Percentiles rank a stretch among this genome's conserved stretches.
phyloP scores from a whole-genome alignment of 2,329 filamentous ascomycete genomes.

The Pseudogymnoascus sp. region DNA sequence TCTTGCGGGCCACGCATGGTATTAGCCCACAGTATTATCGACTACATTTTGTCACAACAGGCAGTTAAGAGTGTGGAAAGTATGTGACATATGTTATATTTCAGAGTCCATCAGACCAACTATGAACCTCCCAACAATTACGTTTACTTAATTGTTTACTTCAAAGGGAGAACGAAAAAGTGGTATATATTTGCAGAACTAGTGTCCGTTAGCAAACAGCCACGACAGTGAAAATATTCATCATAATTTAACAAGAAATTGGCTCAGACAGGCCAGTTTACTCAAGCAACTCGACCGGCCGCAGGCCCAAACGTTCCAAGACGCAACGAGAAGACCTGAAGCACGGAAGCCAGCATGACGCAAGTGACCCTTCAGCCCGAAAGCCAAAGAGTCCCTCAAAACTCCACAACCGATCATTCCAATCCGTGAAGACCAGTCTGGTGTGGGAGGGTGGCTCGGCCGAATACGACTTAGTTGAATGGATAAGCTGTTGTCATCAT shows the following conservation, averaged over 20 bases:
- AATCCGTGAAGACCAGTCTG: constrained; percentile 43
- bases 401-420: constrained; percentile 73
- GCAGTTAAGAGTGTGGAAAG: background rate
- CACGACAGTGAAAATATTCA: background rate
- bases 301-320: constrained; percentile 42
- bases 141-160: background rate
- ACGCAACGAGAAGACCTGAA: constrained; percentile 45
- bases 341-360: constrained; percentile 57
- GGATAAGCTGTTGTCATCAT: constrained; percentile 65
- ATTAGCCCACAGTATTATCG: too few relatives aligned
- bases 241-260: constrained; percentile 4
- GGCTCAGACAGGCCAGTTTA: constrained; percentile 62
- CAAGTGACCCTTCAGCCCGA: constrained; percentile 24
- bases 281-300: constrained; percentile 59
- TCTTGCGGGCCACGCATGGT: too few relatives aligned
- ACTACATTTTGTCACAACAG: background rate
- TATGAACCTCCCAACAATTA: background rate
- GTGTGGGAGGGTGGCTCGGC: constrained; percentile 69
- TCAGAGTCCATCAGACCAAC: background rate
- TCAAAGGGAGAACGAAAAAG: background rate
- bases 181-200: background rate
- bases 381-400: constrained; percentile 30
- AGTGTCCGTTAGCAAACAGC: constrained; percentile 1
- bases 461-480: constrained; percentile 61
- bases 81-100: background rate